Base-by-base conservation (phyloP, 2,329 filamentous ascomycete genomes). In the Trichoderma sp. region DNA sequence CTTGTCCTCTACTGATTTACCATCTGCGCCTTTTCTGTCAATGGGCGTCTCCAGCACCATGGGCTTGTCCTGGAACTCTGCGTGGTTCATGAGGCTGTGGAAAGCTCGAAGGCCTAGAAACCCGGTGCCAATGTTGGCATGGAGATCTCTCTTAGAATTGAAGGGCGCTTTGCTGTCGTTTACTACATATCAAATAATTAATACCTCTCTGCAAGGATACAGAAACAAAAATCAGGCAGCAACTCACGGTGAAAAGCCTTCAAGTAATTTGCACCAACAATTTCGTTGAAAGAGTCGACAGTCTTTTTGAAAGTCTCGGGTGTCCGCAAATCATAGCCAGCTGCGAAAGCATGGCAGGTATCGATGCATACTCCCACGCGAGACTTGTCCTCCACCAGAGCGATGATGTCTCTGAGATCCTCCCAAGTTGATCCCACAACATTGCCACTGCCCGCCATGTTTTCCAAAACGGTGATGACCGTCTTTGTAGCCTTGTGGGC, bases 21-120 rank as follows among this genome's bases (percentile, higher is more conserved):
- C 91, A 72, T 90, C 84, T 59, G 84, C 81, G 21, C 87, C 89
- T 56, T 88, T 87, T 46, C 85, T 85, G 71, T 96, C 93, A 71
- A 96, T 95, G 6, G 96, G 96, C n/a, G 96, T 99, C 83, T 99
- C 96, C 8, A 99, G 86, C 2, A 99, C 90, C 88, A 99, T 93
- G 4, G 96, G 96, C 75, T 97, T 80, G 30, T 88, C 88, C 73
- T 91, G 87, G 70, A 98, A 91, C 1, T 88, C 83, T 30, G 85
- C 83, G 75, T 93, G 89, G 78, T 98, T 98, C 84, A 98, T 90
- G 70, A 99, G 82, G 76, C 90, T 93, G 81, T 97, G 93, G 79
- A 99, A 99, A 2, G 94, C 92, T 26, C 92, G 87, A 18, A 99
- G 85, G 0, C 96, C 96, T 0, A 99, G 85, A 77, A 96, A 99